Evolutionary conservation across 352 stramenopile genomes (phyloP).

Genomic region (Phytophthora pisi): DNA sequence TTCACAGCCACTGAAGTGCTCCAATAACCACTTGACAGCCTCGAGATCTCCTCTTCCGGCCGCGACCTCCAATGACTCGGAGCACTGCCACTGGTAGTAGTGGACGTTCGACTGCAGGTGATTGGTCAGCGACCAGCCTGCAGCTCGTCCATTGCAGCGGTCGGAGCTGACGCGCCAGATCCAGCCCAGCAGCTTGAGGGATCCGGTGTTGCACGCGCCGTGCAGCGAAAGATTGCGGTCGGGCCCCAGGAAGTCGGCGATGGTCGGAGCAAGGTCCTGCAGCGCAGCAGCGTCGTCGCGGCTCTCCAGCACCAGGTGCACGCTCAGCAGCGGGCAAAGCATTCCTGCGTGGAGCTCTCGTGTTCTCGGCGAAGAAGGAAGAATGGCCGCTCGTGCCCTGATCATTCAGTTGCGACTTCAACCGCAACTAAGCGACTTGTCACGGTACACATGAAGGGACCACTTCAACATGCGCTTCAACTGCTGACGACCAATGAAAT

Average conservation of each 20-base stretch:
- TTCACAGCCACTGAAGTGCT: conserved; percentile 13
- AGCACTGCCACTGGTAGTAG: conserved; percentile 29
- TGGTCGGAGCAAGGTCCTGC: conserved; percentile 6
- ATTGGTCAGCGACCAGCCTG: conserved; percentile 6
- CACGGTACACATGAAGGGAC: not conserved
- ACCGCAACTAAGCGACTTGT: conserved; percentile 8
- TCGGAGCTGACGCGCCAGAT: conserved; percentile 14
- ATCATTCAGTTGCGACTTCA: conserved; percentile 16
- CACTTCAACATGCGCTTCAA: conserved; percentile 4
- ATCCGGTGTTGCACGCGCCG: conserved; percentile 12
- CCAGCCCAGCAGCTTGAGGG: conserved; percentile 19
- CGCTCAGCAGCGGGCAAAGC: conserved; percentile 1
- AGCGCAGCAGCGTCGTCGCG: conserved; percentile 3
- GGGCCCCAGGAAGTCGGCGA: conserved; percentile 21
- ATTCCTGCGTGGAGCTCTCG: not conserved
- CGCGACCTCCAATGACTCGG: conserved; percentile 13
- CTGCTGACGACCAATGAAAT: conserved; percentile 8
- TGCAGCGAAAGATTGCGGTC: conserved; percentile 15
- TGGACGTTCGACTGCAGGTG: conserved; percentile 5
- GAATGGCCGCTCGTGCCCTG: conserved; percentile 7
- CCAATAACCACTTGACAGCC: conserved; percentile 20
- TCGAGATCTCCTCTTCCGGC: conserved; percentile 1
- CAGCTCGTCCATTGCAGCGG: not conserved
- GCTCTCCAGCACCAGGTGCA: conserved; percentile 10
- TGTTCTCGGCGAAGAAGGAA: conserved; percentile 4